phyloP scores from a whole-genome alignment of 495 filamentous ascomycete genomes.

The Haplographium delicatum region DNA sequence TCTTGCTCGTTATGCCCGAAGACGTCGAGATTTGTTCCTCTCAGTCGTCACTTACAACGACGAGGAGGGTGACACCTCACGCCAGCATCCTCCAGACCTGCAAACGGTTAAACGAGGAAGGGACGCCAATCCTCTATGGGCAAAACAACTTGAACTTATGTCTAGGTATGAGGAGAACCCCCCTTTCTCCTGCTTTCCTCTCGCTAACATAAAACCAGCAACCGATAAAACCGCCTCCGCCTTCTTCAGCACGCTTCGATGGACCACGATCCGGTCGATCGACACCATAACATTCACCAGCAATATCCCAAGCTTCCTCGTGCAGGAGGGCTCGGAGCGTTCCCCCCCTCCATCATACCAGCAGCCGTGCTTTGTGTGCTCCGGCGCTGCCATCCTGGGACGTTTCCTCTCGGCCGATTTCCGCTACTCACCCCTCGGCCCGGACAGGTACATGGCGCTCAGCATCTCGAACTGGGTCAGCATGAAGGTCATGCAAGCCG shows the following conservation, averaged over 20 bases:
- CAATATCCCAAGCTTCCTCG: background rate
- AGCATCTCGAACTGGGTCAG: constrained; percentile 15
- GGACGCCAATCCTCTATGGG: constrained; percentile 29
- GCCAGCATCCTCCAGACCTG: constrained; percentile 28
- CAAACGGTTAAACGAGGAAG: constrained; percentile 28
- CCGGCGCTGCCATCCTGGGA: constrained; percentile 5
- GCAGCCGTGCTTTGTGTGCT: constrained; percentile 2
- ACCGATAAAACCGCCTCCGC: constrained; percentile 2
- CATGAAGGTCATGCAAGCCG: constrained; percentile 4
- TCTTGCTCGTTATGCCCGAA: background rate
- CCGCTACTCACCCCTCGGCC: constrained; percentile 9
- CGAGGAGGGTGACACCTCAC: background rate
- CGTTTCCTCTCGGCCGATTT: constrained; percentile 3
- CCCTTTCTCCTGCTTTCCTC: background rate
- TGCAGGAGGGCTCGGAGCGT: no score
- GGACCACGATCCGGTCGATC: constrained; percentile 19
- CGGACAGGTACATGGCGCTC: constrained; percentile 8
- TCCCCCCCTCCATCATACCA: background rate
- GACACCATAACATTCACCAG: constrained; percentile 9
- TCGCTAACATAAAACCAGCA: constrained; percentile 1
- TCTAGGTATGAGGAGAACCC: constrained; percentile 15
- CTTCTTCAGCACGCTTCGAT: constrained; percentile 23
- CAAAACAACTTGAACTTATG: constrained; percentile 27
- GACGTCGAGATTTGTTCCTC: background rate
- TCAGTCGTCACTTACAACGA: background rate